Percentiles rank a stretch among this genome's conserved stretches.
phyloP scores from a whole-genome alignment of 1,284 basidiomycete genomes.

The Cerrena zonata region DNA sequence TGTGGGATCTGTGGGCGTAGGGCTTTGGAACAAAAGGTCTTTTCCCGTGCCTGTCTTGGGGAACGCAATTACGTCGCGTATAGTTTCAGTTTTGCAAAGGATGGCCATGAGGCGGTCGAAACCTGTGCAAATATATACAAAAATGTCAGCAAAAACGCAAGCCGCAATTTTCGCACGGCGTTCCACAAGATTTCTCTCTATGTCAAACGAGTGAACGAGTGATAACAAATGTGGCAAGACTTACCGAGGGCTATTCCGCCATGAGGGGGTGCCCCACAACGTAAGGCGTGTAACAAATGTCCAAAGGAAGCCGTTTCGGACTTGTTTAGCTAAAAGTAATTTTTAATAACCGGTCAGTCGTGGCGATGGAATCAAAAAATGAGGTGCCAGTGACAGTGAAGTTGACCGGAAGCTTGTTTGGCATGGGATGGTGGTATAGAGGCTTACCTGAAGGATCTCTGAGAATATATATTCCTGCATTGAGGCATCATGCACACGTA shows the following conservation, averaged over 20 bases:
- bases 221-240: conserved; percentile 14
- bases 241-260: conserved; percentile 88
- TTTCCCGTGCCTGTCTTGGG: conserved; percentile 81
- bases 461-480: conserved; percentile 84
- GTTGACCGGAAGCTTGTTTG: background rate
- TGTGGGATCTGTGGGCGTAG: conserved; percentile 53
- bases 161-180: too few species aligned
- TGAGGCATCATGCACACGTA: conserved; percentile 81
- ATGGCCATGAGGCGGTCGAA: conserved; percentile 91
- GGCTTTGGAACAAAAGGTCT: conserved; percentile 88
- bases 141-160: background rate
- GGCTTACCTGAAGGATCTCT: conserved; percentile 68
- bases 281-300: conserved; percentile 81
- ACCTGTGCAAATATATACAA: conserved; percentile 41
- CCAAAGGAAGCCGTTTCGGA: conserved; percentile 72
- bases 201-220: background rate
- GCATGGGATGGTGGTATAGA: background rate
- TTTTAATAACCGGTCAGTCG: too few species aligned
- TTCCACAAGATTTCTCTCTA: too few species aligned
- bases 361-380: background rate
- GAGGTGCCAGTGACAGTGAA: too few species aligned
- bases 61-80: conserved; percentile 94
- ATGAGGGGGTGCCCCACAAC: conserved; percentile 88
- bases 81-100: conserved; percentile 77
- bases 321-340: conserved; percentile 61